Conservation (phyloP, 2,329 filamentous ascomycete species). For the Neurospora crassa region DNA sequence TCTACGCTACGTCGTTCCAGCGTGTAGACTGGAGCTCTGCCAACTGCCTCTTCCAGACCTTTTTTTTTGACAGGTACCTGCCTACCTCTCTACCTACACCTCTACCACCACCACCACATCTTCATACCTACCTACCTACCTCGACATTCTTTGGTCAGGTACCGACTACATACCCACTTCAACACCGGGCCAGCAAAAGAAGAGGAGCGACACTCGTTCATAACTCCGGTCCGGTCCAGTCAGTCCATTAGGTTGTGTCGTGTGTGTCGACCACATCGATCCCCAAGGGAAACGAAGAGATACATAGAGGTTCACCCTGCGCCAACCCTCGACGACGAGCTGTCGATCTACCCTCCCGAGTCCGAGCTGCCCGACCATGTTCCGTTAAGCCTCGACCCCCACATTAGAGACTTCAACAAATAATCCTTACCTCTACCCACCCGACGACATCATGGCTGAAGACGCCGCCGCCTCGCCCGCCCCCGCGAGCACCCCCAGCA, state of each 20-base stretch:
- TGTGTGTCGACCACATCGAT: background rate
- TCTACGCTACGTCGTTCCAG: background rate
- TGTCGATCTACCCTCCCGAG: background rate
- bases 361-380: slow-evolving; percentile 23
- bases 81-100: too few relatives aligned
- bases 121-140: too few relatives aligned
- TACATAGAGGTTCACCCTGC: background rate
- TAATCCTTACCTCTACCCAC: background rate
- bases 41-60: background rate
- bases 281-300: background rate
- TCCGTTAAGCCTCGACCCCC: slow-evolving; percentile 22
- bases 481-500: slow-evolving; percentile 20
- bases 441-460: slow-evolving; percentile 34
- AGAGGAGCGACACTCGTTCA: background rate
- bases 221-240: background rate
- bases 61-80: background rate
- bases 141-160: background rate
- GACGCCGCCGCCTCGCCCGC: slow-evolving; percentile 25
- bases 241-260: background rate
- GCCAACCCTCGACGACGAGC: background rate
- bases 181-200: background rate
- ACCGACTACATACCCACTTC: background rate
- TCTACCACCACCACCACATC: too few relatives aligned
- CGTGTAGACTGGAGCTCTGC: background rate
- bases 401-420: slow-evolving; percentile 23